Evolutionary conservation across 2,329 filamentous ascomycete species (phyloP), one percentile per base, ranked within the genome.

Genomic region (Aureobasidium pullulans): DNA sequence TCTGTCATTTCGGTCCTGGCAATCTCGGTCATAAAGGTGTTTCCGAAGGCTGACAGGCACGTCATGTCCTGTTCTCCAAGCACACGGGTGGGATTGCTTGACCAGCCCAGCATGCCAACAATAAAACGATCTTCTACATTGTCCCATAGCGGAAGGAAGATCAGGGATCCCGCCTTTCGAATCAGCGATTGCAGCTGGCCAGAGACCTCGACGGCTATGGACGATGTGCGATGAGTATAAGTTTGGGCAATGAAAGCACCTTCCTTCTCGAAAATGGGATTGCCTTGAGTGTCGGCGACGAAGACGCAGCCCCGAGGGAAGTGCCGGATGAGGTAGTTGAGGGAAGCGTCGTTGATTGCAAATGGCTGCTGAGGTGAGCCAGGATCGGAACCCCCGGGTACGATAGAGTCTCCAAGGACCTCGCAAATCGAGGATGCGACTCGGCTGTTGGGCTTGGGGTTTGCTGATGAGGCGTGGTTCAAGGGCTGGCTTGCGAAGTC

Each of bases 11-110:
- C 50, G 13, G 50, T 43, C 1, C 79, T 74, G 0, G 78, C 76
- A 0, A 85, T 71, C 57, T 86, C 82, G 0, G 80, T 76, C 74
- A 84, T 83, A 15, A 82, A 79, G 0, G 79, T 77, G 57, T 79
- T 78, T 0, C 77, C 77, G 62, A 84, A 83, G 0, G 77, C 79
- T 66, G 66, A 42, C 66, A 65, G 9, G 23, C 57, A 59, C 1
- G 57, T 59, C 44, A 59, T 32, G 16, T 59, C 57, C 19, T 59
- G 44, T 11, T 52, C 39, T 6, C 29, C 57, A 19, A 73, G 67
- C 31, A 75, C 72, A 3, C 69, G 69, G 11, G 71, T 67, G 23
- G 69, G 61, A 31, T 70, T 75, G 42, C 76, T 75, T 43, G 76
- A 76, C 42, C 74, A 77, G 4, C 73, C 71, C 36, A 76, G 34